Conservation (phyloP, 2,329 filamentous ascomycete genomes). For the Penicillium paneum region DNA sequence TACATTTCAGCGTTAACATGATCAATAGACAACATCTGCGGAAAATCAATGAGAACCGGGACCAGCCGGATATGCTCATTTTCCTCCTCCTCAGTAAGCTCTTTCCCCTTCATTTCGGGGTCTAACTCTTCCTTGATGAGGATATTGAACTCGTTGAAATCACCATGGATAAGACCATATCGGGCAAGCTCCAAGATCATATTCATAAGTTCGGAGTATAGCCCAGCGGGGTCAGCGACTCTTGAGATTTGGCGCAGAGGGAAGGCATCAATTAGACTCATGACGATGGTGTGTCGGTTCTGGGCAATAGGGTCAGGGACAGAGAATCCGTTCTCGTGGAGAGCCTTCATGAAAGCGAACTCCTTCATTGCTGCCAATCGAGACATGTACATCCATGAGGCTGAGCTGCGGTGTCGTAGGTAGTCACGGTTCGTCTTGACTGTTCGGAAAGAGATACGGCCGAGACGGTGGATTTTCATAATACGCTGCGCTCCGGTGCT, state of each 20-base stretch:
- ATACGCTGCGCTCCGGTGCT: slow-evolving; percentile 73
- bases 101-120: slow-evolving; percentile 39
- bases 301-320: slow-evolving; percentile 86
- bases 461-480: slow-evolving; percentile 92
- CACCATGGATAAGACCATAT: slow-evolving; percentile 90
- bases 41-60: slow-evolving; percentile 93
- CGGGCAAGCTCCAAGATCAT: slow-evolving; percentile 80
- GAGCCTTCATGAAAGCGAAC: slow-evolving; percentile 86
- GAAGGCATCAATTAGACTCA: slow-evolving; percentile 89
- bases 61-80: slow-evolving; percentile 54
- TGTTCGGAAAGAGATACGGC: slow-evolving; percentile 92
- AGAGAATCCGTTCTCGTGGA: slow-evolving; percentile 78
- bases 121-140: slow-evolving; percentile 72
- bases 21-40: slow-evolving; percentile 95
- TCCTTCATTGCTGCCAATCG: slow-evolving; percentile 90
- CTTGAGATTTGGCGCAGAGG: slow-evolving; percentile 83
- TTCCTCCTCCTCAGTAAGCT: slow-evolving; percentile 26
- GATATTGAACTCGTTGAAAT: slow-evolving; percentile 99
- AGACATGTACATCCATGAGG: slow-evolving; percentile 98
- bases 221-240: slow-evolving; percentile 75
- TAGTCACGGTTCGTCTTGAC: slow-evolving; percentile 97
- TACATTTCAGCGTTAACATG: slow-evolving; percentile 94
- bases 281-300: slow-evolving; percentile 92
- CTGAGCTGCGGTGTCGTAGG: slow-evolving; percentile 73
- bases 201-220: slow-evolving; percentile 88